These are phyloP conservation scores for Fusarium albosuccineum DNA, from an alignment of 2,329 filamentous ascomycete genomes.

Conservation along the genomic window DNA sequence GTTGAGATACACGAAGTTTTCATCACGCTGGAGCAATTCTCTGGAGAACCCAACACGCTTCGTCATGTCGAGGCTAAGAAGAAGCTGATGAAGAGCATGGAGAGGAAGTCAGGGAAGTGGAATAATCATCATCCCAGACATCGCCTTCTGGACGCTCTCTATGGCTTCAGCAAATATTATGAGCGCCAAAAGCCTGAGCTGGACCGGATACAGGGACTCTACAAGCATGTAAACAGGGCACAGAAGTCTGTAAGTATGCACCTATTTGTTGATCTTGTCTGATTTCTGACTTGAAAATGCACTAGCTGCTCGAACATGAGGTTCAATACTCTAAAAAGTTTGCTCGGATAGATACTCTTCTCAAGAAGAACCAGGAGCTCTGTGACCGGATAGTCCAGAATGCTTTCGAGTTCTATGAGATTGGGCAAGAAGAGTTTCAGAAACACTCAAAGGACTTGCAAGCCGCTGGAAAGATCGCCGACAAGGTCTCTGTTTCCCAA, in stretches of 20 bases:
- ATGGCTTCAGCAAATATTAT: slow-evolving; percentile 54
- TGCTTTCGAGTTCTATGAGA: slow-evolving; percentile 61
- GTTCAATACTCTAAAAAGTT: slow-evolving; percentile 70
- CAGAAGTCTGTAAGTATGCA: slow-evolving; percentile 47
- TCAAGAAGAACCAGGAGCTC: slow-evolving; percentile 60
- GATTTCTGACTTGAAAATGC: neutral
- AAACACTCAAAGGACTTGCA: slow-evolving; percentile 56
- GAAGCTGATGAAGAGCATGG: slow-evolving; percentile 48
- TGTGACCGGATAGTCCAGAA: slow-evolving; percentile 60
- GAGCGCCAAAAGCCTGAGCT: slow-evolving; percentile 54
- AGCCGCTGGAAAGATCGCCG: slow-evolving; percentile 54
- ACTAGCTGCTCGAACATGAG: slow-evolving; percentile 65
- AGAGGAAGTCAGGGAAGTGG: slow-evolving; percentile 48
- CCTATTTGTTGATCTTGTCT: neutral
- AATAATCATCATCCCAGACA: slow-evolving; percentile 54
- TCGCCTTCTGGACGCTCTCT: slow-evolving; percentile 56
- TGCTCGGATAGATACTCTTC: slow-evolving; percentile 55
- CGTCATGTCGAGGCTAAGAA: slow-evolving; percentile 50
- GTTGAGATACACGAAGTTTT: slow-evolving; percentile 46
- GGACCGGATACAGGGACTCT: slow-evolving; percentile 51
- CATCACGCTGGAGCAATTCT: slow-evolving; percentile 44
- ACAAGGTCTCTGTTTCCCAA: slow-evolving; percentile 64
- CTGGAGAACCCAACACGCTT: slow-evolving; percentile 35
- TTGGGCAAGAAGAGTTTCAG: slow-evolving; percentile 59
- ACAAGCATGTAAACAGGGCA: slow-evolving; percentile 51